A percentile compares a stretch with the other conserved stretches of the same genome.
phyloP scores from a whole-genome alignment of 2,329 filamentous ascomycete genomes.

The Furcasterigmium sp. region DNA sequence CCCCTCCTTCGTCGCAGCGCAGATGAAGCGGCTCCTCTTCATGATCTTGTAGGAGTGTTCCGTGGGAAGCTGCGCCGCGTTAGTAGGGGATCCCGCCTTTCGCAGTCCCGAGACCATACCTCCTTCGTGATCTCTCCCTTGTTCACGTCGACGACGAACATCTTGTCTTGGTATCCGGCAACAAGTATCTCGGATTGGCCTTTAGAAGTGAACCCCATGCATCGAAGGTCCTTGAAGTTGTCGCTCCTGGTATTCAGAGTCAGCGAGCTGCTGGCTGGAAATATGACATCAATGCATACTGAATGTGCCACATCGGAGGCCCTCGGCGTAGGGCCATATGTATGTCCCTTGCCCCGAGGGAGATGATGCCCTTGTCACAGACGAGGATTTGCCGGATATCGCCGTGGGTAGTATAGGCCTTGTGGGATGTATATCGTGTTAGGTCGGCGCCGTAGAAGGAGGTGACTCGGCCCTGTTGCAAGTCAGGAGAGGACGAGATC shows the following conservation, averaged over 20 bases:
- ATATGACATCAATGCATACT: conserved; percentile 39
- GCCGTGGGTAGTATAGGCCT: conserved; percentile 72
- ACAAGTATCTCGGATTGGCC: conserved; percentile 79
- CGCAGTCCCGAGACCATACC: conserved; percentile 26
- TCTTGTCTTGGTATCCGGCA: conserved; percentile 77
- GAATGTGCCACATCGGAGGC: conserved; percentile 81
- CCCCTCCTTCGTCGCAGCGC: conserved; percentile 79
- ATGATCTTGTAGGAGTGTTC: conserved; percentile 82
- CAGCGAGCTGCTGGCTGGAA: neutral
- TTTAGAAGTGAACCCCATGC: conserved; percentile 93
- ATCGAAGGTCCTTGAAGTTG: conserved; percentile 81
- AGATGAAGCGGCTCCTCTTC: conserved; percentile 86
- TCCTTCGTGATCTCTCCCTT: conserved; percentile 70
- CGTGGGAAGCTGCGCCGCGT: conserved; percentile 53
- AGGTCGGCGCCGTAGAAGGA: conserved; percentile 86
- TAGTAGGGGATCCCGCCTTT: conserved; percentile 14
- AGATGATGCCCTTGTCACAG: conserved; percentile 84
- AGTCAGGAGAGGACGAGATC: conserved; percentile 15
- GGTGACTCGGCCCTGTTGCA: conserved; percentile 69
- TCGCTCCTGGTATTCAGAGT: conserved; percentile 42
- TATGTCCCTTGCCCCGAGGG: conserved; percentile 74
- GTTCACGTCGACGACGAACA: conserved; percentile 70
- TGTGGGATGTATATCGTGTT: conserved; percentile 85
- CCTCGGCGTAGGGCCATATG: conserved; percentile 86
- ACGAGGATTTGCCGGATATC: conserved; percentile 83